Conservation (phyloP, 2,329 filamentous ascomycete genomes). For the Epichloe amarillans region DNA sequence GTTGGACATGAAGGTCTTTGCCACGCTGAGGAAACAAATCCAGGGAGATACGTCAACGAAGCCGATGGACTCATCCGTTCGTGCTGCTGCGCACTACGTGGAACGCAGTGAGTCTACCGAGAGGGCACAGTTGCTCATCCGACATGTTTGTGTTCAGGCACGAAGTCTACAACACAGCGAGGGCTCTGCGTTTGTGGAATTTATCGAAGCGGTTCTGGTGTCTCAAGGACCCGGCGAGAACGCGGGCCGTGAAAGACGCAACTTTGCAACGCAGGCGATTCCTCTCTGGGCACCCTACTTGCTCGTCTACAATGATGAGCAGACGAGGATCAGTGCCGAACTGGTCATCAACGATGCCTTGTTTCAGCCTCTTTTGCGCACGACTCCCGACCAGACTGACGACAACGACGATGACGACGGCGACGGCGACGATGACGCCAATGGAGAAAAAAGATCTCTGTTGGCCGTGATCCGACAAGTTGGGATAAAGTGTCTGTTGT, state of each 20-base stretch:
- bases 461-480: constrained; percentile 24
- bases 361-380: constrained; percentile 19
- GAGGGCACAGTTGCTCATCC: constrained; percentile 25
- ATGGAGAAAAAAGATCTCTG: neutral
- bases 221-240: constrained; percentile 17
- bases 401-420: neutral
- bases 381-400: neutral
- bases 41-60: constrained; percentile 28
- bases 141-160: constrained; percentile 31
- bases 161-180: constrained; percentile 32
- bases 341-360: constrained; percentile 30
- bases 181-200: constrained; percentile 34
- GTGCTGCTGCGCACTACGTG: constrained; percentile 43
- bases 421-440: neutral
- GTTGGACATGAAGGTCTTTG: constrained; percentile 38
- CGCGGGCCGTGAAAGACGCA: constrained; percentile 10
- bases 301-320: constrained; percentile 31
- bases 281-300: constrained; percentile 39
- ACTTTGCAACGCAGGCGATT: constrained; percentile 14
- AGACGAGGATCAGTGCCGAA: constrained; percentile 29
- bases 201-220: constrained; percentile 20
- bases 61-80: constrained; percentile 41
- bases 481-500: constrained; percentile 31
- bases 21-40: constrained; percentile 40
- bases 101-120: constrained; percentile 22